Evolutionary conservation across 257 asterid genomes (phyloP), one percentile per base, ranked within the genome.

Genomic region (Oldenlandia corymbosa): DNA sequence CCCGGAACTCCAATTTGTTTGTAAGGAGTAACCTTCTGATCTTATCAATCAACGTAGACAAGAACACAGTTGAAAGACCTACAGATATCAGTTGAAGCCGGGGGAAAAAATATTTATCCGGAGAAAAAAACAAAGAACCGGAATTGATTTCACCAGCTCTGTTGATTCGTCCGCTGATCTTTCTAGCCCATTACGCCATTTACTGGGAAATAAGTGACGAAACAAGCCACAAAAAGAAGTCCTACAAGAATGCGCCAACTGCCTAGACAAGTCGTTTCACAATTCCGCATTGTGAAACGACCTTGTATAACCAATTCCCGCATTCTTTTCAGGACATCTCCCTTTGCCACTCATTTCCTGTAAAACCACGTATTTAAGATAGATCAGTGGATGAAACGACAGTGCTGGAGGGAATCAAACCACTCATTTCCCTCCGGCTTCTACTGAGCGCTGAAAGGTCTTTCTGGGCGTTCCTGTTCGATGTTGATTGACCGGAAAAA

Each of bases 51-150:
- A 90, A 93, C 84, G 88, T 93, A 10, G 99, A 93, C 89, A 93
- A 93, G 73, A 93, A 83, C 81, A 90, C 96, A 0, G 99, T n/a
- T 90, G 75, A 90, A 90, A 75, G 99, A 93, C 30, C 68, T 93
- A 9, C 99, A 93, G 75, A 24, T 88, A 31, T 82, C 96, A 0
- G 97, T 93, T 1, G 97, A 90, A 59, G 80, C 84, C 1, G 97
- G 96, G 3, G 82, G 84, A 18, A 72, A 54, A 72, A 68, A n/a
- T n/a, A 73, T 8, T 77, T 93, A 6, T 71, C 88, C 0, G 81
- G 66, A 28, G 88, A 83, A 30, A 93, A 80, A 68, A 76, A 81
- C 0, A 97, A 93, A 67, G 80, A 90, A 1, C 80, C n/a, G n/a
- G n/a, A n/a, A n/a, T 93, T 0, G 99, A 93, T 75, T 93, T 93